These are phyloP conservation scores for Tanacetum coccineum DNA, from an alignment of 129 eudicot species.

Conservation along the genomic window DNA sequence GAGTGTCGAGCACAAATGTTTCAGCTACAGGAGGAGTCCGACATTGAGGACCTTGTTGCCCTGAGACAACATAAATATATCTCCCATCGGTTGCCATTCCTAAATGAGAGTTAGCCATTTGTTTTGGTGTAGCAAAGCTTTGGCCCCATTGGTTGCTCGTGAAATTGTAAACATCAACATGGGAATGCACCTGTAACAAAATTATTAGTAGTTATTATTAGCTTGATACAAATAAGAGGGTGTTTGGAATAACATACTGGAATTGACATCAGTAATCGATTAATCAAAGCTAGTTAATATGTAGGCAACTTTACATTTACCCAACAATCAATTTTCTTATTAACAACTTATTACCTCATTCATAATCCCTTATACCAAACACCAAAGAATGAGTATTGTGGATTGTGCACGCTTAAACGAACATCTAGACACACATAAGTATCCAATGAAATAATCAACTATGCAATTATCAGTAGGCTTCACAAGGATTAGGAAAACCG, in stretches of 20 bases:
- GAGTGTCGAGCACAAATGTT: slow-evolving; percentile 66
- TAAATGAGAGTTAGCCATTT: slow-evolving; percentile 78
- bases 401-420: too few species aligned
- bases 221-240: not conserved
- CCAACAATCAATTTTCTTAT: not conserved
- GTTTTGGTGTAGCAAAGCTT: slow-evolving; percentile 58
- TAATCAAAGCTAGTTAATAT: not conserved
- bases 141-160: slow-evolving; percentile 55
- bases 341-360: too few species aligned
- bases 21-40: slow-evolving; percentile 43
- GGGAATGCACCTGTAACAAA: slow-evolving; percentile 59
- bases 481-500: not conserved
- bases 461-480: not conserved
- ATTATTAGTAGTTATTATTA: not conserved
- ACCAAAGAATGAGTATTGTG: too few species aligned
- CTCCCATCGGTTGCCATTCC: slow-evolving; percentile 77
- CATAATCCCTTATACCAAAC: too few species aligned
- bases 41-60: slow-evolving; percentile 82
- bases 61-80: slow-evolving; percentile 57
- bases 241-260: not conserved
- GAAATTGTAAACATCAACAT: slow-evolving; percentile 71
- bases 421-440: not conserved
- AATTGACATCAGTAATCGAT: not conserved
- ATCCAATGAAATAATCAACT: not conserved
- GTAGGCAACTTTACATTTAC: not conserved